phyloP scores from a whole-genome alignment of 345 rosid genomes.

The Physaria fendleri region DNA sequence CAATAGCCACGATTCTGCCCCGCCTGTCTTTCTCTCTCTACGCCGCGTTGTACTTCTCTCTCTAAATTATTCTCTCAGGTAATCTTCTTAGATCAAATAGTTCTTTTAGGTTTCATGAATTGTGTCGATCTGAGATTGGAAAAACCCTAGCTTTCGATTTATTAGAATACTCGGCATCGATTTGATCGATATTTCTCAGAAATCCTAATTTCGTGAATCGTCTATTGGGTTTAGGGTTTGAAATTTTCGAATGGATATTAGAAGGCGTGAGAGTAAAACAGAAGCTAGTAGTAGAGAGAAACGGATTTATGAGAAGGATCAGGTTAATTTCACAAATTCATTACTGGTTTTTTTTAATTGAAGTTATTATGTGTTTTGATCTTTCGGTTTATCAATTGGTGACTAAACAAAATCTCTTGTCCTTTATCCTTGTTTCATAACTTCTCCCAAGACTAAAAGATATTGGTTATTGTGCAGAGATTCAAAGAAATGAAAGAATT shows the following conservation, averaged over 20 bases:
- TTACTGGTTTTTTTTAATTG: neutral
- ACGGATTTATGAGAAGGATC: slow-evolving; percentile 36
- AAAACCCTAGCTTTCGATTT: neutral
- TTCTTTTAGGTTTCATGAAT: neutral
- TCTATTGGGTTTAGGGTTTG: neutral
- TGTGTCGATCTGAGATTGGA: neutral
- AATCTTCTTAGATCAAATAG: slow-evolving; percentile 9
- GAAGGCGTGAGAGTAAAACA: slow-evolving; percentile 30
- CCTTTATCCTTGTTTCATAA: neutral
- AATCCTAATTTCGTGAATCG: slow-evolving; percentile 1
- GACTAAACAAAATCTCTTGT: slow-evolving; percentile 11
- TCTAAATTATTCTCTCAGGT: slow-evolving; percentile 6
- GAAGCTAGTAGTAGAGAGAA: slow-evolving; percentile 39
- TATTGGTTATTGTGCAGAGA: slow-evolving; percentile 41
- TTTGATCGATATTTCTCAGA: neutral
- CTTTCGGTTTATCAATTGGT: neutral
- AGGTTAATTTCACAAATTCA: slow-evolving; percentile 27
- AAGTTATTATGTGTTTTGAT: neutral
- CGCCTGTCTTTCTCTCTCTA: neutral
- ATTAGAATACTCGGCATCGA: neutral
- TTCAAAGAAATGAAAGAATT: slow-evolving; percentile 96
- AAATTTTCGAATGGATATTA: slow-evolving; percentile 40
- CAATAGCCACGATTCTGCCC: no score
- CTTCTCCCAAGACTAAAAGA: neutral
- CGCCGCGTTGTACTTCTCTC: neutral